These are phyloP conservation scores for Lentinula detonsa DNA, from an alignment of 768 basidiomycete species.

Conservation along the genomic window DNA sequence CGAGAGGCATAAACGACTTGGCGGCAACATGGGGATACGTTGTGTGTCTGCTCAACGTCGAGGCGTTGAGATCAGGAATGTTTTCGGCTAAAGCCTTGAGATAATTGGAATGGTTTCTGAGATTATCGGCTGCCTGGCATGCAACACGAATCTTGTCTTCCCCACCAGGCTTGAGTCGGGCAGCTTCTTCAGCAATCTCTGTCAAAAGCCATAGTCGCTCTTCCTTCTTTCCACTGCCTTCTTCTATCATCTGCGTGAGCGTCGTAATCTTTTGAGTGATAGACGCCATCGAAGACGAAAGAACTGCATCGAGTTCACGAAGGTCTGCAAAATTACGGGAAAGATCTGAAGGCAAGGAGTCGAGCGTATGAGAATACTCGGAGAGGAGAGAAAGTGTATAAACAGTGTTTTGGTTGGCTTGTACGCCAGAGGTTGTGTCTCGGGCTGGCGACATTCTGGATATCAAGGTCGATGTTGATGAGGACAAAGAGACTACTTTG, in stretches of 20 bases:
- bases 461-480: not conserved
- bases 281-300: conserved; percentile 78
- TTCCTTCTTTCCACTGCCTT: conserved; percentile 49
- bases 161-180: conserved; percentile 84
- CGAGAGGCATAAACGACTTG: conserved; percentile 58
- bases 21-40: conserved; percentile 73
- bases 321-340: conserved; percentile 94
- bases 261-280: conserved; percentile 75
- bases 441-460: not conserved
- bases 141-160: conserved; percentile 98
- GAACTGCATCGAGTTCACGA: conserved; percentile 96
- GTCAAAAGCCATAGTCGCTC: conserved; percentile 82
- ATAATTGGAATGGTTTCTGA: conserved; percentile 59
- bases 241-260: conserved; percentile 75
- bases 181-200: conserved; percentile 93
- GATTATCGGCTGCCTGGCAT: conserved; percentile 83
- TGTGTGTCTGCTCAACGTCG: conserved; percentile 54
- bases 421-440: not conserved
- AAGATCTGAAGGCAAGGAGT: conserved; percentile 89
- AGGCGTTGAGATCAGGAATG: conserved; percentile 58
- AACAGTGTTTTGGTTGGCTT: conserved; percentile 25
- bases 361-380: conserved; percentile 89
- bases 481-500: no score
- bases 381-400: conserved; percentile 66
- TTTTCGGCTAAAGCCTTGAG: conserved; percentile 56